phyloP scores from a whole-genome alignment of 352 stramenopile species.

The Globisporangium spinosum region DNA sequence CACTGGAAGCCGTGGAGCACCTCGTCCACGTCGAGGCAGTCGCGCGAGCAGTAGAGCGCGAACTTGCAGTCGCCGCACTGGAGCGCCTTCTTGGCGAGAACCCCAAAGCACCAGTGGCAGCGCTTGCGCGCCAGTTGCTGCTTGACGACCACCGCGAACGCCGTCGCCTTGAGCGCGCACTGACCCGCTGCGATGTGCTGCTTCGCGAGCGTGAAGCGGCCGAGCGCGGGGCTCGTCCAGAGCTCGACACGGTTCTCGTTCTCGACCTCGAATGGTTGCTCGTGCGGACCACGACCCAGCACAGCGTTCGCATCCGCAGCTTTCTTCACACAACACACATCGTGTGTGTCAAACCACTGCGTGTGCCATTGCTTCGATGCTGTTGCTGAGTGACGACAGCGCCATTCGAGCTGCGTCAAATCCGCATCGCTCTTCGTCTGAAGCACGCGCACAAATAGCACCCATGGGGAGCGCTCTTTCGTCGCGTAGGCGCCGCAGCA shows the following conservation, averaged over 20 bases:
- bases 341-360: conserved; percentile 20
- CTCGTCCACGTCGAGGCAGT: conserved; percentile 41
- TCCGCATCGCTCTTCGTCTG: background rate
- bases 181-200: conserved; percentile 26
- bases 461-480: background rate
- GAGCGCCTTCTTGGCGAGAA: conserved; percentile 40
- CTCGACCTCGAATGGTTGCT: conserved; percentile 22
- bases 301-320: conserved; percentile 7
- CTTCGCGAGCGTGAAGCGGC: conserved; percentile 36
- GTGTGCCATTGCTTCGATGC: conserved; percentile 10
- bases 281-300: conserved; percentile 19
- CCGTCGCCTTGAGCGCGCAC: conserved; percentile 33
- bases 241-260: conserved; percentile 21
- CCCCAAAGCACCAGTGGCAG: conserved; percentile 64
- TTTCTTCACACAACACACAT: conserved; percentile 10
- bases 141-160: conserved; percentile 49
- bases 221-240: conserved; percentile 20
- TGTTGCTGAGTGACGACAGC: background rate
- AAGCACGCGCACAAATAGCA: background rate
- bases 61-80: conserved; percentile 52
- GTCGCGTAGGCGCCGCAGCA: background rate
- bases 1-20: conserved; percentile 55
- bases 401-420: conserved; percentile 6
- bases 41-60: conserved; percentile 45
- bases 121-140: conserved; percentile 24